Conservation (phyloP, 2,329 filamentous ascomycete genomes). For the Venturia effusa region DNA sequence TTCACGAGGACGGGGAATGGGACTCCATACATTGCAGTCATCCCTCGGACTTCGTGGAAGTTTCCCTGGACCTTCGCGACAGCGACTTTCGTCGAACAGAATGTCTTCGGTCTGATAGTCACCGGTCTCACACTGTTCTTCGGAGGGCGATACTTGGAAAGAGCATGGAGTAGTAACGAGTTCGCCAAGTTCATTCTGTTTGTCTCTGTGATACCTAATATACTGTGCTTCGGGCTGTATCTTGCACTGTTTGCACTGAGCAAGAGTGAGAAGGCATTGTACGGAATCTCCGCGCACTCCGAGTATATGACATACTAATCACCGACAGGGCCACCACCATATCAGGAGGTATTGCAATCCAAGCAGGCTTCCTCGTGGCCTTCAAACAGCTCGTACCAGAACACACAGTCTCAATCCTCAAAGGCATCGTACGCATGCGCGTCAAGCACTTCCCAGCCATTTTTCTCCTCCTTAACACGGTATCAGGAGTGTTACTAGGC, state of each 20-base stretch:
- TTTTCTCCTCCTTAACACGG: slow-evolving; percentile 60
- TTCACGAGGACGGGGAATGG: slow-evolving; percentile 33
- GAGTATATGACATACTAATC: neutral
- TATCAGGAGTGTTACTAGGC: slow-evolving; percentile 52
- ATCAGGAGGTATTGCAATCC: slow-evolving; percentile 77
- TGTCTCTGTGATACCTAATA: slow-evolving; percentile 68
- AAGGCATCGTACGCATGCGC: slow-evolving; percentile 76
- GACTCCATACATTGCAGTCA: slow-evolving; percentile 76
- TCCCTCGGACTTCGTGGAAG: slow-evolving; percentile 70
- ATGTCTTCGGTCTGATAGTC: slow-evolving; percentile 73
- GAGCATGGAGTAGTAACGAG: slow-evolving; percentile 87
- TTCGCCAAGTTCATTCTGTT: slow-evolving; percentile 83
- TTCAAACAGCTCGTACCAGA: slow-evolving; percentile 97
- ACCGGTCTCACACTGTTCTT: slow-evolving; percentile 75
- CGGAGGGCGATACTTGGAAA: slow-evolving; percentile 87
- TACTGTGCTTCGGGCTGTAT: slow-evolving; percentile 62
- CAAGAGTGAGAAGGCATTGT: slow-evolving; percentile 58
- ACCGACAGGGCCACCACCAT: slow-evolving; percentile 57
- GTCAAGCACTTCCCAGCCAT: slow-evolving; percentile 72
- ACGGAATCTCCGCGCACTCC: slow-evolving; percentile 26
- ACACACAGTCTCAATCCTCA: slow-evolving; percentile 90
- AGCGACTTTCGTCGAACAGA: slow-evolving; percentile 82
- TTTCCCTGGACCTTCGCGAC: slow-evolving; percentile 92
- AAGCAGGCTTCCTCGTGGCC: slow-evolving; percentile 88
- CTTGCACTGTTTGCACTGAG: slow-evolving; percentile 63